Evolutionary conservation across 2,329 filamentous ascomycete genomes (phyloP), one percentile per base, ranked within the genome.

Genomic region (Calonectria hawksworthii): DNA sequence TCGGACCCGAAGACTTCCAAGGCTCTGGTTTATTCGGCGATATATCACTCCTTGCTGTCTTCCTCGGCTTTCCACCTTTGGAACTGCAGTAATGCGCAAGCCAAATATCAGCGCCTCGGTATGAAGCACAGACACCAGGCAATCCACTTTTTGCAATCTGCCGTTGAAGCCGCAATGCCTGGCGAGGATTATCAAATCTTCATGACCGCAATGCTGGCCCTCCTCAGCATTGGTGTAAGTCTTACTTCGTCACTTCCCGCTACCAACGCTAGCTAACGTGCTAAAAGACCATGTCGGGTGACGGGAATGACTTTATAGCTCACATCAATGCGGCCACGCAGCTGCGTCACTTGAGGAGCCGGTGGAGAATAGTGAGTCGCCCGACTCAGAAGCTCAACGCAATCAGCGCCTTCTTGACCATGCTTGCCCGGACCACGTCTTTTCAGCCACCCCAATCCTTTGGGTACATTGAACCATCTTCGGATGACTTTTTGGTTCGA

Each of bases 361-460:
- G 63, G 52, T 76, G 73, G 75, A 70, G 64, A 56, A 51, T 73
- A 2, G 34, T 76, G 23, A 75, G 75, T 23, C 69, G 67, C 2
- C 38, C 67, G 14, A 73, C 75, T 11, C 70, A 50, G 30, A 73
- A 75, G 18, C 73, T 76, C 7, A 75, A 76, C 32, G 66, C 74
- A 18, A 70, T 76, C 36, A 72, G 73, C 21, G 75, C 70, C 2
- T 76, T 76, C 41, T 64, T 76, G 41, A 64, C 73, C 1, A 47
- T 76, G 21, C 51, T 76, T 61, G 70, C 75, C 30, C 66, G 75
- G 30, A 76, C 75, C 16, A 72, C 74, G 6, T 63, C 66, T 2
- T 76, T 76, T 5, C 41, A 38, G 18, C 56, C 56, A 1, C 6
- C 56, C 7, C 34, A 38, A 1, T n/a, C 47, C 9, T 44, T 54